phyloP scores from a whole-genome alignment of 371 early-diverging fungal genomes.

The Coemansia linderi region DNA sequence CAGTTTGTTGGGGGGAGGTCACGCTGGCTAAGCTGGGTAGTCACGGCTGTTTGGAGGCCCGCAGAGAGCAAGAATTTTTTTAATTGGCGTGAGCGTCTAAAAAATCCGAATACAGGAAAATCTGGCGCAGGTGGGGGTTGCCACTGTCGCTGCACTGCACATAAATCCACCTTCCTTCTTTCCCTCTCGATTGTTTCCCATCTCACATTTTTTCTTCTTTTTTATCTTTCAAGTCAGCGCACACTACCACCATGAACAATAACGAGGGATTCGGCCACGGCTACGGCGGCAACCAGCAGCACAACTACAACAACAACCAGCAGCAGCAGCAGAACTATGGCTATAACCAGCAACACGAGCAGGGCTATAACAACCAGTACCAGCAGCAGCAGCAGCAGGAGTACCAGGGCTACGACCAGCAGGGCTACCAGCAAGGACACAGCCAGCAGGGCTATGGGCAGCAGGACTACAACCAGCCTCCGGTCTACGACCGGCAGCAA shows the following conservation, averaged over 20 bases:
- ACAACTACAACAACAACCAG: not conserved
- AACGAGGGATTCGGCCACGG: conserved; percentile 28
- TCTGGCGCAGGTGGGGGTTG: not conserved
- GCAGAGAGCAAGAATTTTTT: not conserved
- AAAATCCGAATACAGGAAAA: not conserved
- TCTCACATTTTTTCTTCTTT: not conserved
- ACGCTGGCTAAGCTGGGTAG: not conserved
- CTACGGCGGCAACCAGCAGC: conserved; percentile 19
- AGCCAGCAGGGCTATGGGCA: conserved; percentile 11
- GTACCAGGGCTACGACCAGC: not conserved
- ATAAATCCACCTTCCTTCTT: not conserved
- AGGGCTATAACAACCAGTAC: conserved; percentile 8
- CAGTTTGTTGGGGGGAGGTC: not conserved
- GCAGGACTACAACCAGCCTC: conserved; percentile 12
- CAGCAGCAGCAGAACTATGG: conserved; percentile 12
- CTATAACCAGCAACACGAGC: conserved; percentile 13
- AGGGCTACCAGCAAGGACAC: not conserved
- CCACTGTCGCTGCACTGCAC: not conserved
- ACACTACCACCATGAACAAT: not conserved
- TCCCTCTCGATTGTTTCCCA: not conserved
- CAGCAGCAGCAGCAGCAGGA: conserved; percentile 6
- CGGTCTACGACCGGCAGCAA: conserved; percentile 12
- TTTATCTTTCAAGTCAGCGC: not conserved
- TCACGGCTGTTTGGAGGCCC: not conserved
- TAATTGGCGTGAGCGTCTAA: not conserved